Conservation (phyloP, 106 monocot species). For the Platanthera guangdongensis region DNA sequence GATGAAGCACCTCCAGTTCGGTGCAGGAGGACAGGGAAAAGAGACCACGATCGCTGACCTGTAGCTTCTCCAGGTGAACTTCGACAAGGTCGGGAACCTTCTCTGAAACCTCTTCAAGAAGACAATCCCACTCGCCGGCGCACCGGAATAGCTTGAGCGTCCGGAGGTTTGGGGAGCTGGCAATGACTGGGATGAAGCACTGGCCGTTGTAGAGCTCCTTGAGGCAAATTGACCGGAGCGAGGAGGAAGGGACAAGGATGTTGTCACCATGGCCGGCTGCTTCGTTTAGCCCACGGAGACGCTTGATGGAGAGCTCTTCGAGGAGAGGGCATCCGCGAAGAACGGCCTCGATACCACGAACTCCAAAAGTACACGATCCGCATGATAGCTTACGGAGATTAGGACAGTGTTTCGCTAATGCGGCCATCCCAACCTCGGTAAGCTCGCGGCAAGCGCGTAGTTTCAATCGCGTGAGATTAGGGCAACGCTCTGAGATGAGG, state of each 20-base stretch:
- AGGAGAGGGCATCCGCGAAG: slow-evolving; percentile 36
- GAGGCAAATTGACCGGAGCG: slow-evolving; percentile 49
- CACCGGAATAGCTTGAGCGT: slow-evolving; percentile 57
- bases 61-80: slow-evolving; percentile 76
- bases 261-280: not conserved
- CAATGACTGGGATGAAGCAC: slow-evolving; percentile 51
- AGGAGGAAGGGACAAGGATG: slow-evolving; percentile 7
- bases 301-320: slow-evolving; percentile 76
- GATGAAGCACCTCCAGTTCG: slow-evolving; percentile 57
- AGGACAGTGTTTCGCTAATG: slow-evolving; percentile 39
- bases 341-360: slow-evolving; percentile 58
- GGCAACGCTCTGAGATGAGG: slow-evolving; percentile 36
- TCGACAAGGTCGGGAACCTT: slow-evolving; percentile 34
- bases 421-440: slow-evolving; percentile 44
- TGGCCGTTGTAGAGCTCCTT: slow-evolving; percentile 75
- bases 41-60: slow-evolving; percentile 58
- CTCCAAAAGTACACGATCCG: slow-evolving; percentile 63
- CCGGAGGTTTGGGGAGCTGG: slow-evolving; percentile 43
- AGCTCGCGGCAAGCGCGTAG: slow-evolving; percentile 60
- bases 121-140: slow-evolving; percentile 67
- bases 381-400: slow-evolving; percentile 64
- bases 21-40: slow-evolving; percentile 31
- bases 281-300: slow-evolving; percentile 42
- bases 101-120: slow-evolving; percentile 37
- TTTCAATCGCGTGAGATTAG: slow-evolving; percentile 60